Evolutionary conservation across 257 asterid species (phyloP), one percentile per base, ranked within the genome.

Genomic region (Solanum microdontum): DNA sequence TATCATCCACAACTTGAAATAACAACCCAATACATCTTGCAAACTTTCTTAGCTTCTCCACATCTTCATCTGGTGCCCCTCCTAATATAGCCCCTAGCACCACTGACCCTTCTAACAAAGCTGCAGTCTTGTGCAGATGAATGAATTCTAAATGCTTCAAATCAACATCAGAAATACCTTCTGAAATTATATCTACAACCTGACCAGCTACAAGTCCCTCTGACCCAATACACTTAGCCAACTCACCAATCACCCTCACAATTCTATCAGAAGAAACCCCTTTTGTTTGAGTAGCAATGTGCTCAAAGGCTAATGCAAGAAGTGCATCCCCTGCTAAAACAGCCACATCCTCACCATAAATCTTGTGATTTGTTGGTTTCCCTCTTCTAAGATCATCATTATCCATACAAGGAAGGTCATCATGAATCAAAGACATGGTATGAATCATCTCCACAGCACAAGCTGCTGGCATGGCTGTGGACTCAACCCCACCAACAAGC

Each of bases 351-450:
- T 92, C 93, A 1, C 96, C 95, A 62, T 80, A 93, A 19, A 90
- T 84, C 93, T 88, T 93, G 87, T 93, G 94, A 86, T 91, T 94
- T 10, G 97, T 90, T 30, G 94, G 95, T 37, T 91, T 92, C 13
- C 95, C 94, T 3, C 97, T 80, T 66, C 97, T 91, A 40, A 94
- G 19, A 83, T 91, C 94, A 87, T 91, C 94, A 87, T 94, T 91
- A 72, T 94, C 97, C 95, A 94, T 94, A 84, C 94, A 94, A 15
- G 97, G 97, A 33, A 94, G 90, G 60, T 94, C 97, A 85, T 94
- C 97, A 84, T 94, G 97, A 69, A 94, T 93, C 28, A 94, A 75
- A 13, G 97, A 94, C 95, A 93, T 93, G 13, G 97, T 93, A 32
- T 94, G 97, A 12, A 93, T 90, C 95, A 94, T 94, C 88, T 94